Base-by-base conservation (phyloP, 257 asterid species). In the Solanum tarijense region DNA sequence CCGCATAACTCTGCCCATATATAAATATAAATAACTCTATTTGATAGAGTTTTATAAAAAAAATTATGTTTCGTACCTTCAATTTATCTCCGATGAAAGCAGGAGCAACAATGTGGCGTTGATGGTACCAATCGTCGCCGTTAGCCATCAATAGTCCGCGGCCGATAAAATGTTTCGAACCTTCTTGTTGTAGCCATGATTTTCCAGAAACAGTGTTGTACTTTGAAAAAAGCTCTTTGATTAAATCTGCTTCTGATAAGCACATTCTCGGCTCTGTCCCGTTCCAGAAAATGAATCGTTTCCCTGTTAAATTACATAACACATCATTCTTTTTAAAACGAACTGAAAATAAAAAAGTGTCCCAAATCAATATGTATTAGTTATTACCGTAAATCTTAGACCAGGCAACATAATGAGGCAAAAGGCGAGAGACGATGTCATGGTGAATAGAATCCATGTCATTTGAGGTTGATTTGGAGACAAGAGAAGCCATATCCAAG, bases 191-290 rank as follows among this genome's bases (percentile, higher is more conserved):
- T 62, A 25, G 81, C 99, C 99, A 96, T 5, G 99, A 97, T 76
- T 96, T 96, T 0, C 99, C 99, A 0, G 99, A 93, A 31, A 89
- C 84, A 5, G 88, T 87, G 90, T 92, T 96, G 93, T 95, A 89
- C 25, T 95, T 96, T 0, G 96, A 90, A 6, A 97, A 89, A 14
- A 97, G 93, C 9, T 97, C 98, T 85, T 93, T 97, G 11, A 96
- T 95, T 62, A 97, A 86, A 2, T 92, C 93, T 1, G 95, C 84
- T 34, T 96, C 99, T 0, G 95, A 91, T 36, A 97, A 81, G 86
- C 99, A 97, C 94, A 96, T 86, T 86, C 99, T 84, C 0, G 99
- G 99, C 86, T 97, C 99, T 0, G 86, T 90, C 13, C 99, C 99
- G 10, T 96, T 97, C 99, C 98, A 97, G 25, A 72, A 93, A 2